These are phyloP conservation scores for Taphrina populina DNA, from an alignment of 1,139 yeast species.

Conservation along the genomic window DNA sequence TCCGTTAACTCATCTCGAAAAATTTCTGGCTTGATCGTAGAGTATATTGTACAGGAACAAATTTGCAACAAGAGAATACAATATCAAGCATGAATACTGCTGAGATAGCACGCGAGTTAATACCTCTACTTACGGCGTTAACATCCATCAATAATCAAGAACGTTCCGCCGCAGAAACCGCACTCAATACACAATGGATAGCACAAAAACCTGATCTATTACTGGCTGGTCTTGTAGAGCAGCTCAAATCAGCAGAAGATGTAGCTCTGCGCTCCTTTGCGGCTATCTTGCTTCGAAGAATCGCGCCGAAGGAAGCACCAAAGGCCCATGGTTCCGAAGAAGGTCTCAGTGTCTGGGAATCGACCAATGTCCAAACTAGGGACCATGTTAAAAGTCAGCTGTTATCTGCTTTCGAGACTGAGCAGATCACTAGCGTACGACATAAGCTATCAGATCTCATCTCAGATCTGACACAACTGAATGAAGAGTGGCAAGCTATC, in stretches of 20 bases:
- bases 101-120: conserved; percentile 56
- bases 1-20: no score
- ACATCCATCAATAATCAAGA: conserved; percentile 72
- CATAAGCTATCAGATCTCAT: conserved; percentile 93
- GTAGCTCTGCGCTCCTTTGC: conserved; percentile 56
- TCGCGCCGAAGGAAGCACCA: conserved; percentile 65
- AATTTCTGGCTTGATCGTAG: no score
- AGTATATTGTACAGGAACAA: no score
- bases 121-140: conserved; percentile 63
- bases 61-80: no score
- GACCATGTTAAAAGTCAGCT: conserved; percentile 64
- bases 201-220: conserved; percentile 61
- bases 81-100: no score
- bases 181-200: conserved; percentile 72
- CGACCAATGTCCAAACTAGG: conserved; percentile 59
- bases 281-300: conserved; percentile 85
- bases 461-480: conserved; percentile 68
- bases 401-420: conserved; percentile 68
- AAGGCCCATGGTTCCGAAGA: conserved; percentile 58
- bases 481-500: conserved; percentile 41
- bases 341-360: conserved; percentile 55
- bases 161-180: conserved; percentile 75
- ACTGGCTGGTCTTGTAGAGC: conserved; percentile 77
- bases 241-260: conserved; percentile 51
- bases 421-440: conserved; percentile 69